Conservation (phyloP, 768 basidiomycete genomes). For the Leccinellum luteum region DNA sequence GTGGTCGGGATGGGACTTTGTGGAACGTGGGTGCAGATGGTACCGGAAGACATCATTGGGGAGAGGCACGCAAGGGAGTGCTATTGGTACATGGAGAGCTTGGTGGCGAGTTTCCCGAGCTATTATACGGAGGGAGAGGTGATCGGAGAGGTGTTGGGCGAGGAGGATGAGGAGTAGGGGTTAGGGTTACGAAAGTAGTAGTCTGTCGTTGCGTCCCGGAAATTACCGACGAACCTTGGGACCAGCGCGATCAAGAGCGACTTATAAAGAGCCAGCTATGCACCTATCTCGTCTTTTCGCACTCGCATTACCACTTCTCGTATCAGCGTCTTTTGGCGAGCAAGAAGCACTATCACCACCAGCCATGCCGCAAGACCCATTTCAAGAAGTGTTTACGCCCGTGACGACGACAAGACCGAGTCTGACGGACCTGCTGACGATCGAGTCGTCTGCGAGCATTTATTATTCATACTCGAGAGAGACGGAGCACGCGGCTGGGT, state of each 20-base stretch:
- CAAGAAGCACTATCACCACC: constrained; percentile 26
- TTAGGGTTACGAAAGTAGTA: not conserved
- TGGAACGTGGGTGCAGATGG: constrained; percentile 37
- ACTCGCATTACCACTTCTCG: constrained; percentile 31
- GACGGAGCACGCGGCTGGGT: constrained; percentile 52
- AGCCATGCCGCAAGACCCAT: constrained; percentile 11
- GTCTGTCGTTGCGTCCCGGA: not conserved
- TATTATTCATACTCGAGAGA: constrained; percentile 85
- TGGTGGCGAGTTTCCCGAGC: constrained; percentile 50
- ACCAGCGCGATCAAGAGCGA: not conserved
- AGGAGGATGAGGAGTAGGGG: constrained; percentile 2
- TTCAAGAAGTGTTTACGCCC: constrained; percentile 30
- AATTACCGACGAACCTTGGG: not conserved
- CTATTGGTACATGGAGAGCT: constrained; percentile 59
- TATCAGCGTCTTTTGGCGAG: constrained; percentile 27
- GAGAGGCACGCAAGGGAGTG: constrained; percentile 15
- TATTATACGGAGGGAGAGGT: constrained; percentile 35
- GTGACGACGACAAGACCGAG: constrained; percentile 48
- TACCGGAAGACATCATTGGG: constrained; percentile 11
- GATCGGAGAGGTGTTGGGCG: not conserved
- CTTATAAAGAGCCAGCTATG: constrained; percentile 13
- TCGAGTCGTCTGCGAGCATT: constrained; percentile 72
- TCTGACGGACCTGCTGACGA: constrained; percentile 74
- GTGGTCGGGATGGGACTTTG: constrained; percentile 32
- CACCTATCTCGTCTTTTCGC: constrained; percentile 17